Evolutionary conservation across 495 filamentous ascomycete genomes (phyloP).

Genomic region (Margaritispora aquatica): DNA sequence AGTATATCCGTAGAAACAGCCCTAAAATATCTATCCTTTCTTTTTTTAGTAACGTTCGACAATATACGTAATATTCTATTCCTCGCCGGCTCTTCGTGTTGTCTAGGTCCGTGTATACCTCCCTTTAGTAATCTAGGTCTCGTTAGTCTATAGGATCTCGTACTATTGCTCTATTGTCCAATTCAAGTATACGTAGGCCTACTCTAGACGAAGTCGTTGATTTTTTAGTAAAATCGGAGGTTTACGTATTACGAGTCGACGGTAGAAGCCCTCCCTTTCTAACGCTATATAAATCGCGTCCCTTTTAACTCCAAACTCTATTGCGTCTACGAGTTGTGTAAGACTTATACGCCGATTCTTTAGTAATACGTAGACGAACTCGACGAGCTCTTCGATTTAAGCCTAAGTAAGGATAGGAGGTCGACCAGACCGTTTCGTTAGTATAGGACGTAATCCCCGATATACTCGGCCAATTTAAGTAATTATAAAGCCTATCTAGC

Average conservation of each 20-base stretch:
- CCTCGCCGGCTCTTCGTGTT: conserved; percentile 16
- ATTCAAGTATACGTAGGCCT: not conserved
- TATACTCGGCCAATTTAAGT: no score
- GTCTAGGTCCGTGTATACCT: conserved; percentile 9
- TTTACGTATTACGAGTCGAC: not conserved
- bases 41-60: conserved; percentile 16
- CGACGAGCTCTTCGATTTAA: not conserved
- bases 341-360: not conserved
- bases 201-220: not conserved
- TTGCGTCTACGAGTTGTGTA: not conserved
- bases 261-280: not conserved
- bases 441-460: no score
- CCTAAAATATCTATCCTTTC: conserved; percentile 26
- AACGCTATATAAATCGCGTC: not conserved
- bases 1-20: conserved; percentile 12
- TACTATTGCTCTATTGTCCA: not conserved
- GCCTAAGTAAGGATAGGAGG: not conserved
- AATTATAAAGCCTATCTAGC: no score
- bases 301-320: not conserved
- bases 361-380: not conserved
- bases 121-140: not conserved
- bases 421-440: no score
- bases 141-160: not conserved
- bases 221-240: not conserved
- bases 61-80: conserved; percentile 20